A percentile compares a stretch with the other conserved stretches of the same genome.
Conservation (phyloP, 306 rosid species). For the Abrus precatorius region DNA sequence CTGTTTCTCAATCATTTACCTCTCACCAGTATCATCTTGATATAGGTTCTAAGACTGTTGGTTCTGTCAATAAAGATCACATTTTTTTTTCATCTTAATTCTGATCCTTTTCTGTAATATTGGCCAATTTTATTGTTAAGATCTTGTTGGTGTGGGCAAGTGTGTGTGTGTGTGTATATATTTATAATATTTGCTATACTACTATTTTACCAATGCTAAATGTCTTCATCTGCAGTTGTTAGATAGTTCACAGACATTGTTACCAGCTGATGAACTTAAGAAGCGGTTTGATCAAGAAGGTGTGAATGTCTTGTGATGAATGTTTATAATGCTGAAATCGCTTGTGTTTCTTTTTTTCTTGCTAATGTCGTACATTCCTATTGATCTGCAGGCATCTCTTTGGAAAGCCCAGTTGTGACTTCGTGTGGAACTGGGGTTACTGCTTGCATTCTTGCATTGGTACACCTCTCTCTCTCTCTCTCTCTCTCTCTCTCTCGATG, state of each 20-base stretch:
- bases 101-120: neutral
- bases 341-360: slow-evolving; percentile 10
- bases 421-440: slow-evolving; percentile 97
- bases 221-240: slow-evolving; percentile 67
- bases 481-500: slow-evolving; percentile 30
- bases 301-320: slow-evolving; percentile 17
- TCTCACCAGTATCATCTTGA: neutral
- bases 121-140: neutral
- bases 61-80: neutral
- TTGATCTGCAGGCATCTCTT: slow-evolving; percentile 74
- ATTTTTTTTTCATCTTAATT: neutral
- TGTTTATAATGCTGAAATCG: slow-evolving; percentile 21
- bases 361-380: neutral
- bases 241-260: slow-evolving; percentile 78
- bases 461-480: slow-evolving; percentile 46
- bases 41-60: neutral
- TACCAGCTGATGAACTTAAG: slow-evolving; percentile 78
- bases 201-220: slow-evolving; percentile 8
- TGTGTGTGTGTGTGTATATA: neutral
- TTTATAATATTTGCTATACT: slow-evolving; percentile 1
- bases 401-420: slow-evolving; percentile 77
- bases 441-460: slow-evolving; percentile 95
- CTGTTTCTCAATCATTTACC: neutral
- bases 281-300: slow-evolving; percentile 79
- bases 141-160: neutral